phyloP scores from a whole-genome alignment of 108 stramenopile species.

The Nannochloropsis gaditana region DNA sequence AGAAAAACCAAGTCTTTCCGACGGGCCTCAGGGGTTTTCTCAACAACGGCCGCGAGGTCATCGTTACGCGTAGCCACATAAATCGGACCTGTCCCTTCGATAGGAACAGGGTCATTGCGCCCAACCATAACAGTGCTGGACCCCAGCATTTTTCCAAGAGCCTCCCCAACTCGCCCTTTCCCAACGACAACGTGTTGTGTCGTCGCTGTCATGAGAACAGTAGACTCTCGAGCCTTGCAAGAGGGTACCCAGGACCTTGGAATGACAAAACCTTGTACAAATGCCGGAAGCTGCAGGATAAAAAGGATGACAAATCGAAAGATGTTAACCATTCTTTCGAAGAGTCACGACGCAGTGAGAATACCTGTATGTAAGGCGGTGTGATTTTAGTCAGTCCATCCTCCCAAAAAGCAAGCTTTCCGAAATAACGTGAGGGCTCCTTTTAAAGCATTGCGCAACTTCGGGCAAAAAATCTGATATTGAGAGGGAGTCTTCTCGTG shows the following conservation, averaged over 20 bases:
- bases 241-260: not conserved
- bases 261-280: not conserved
- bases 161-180: not conserved
- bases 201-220: not conserved
- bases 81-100: slow-evolving; percentile 56
- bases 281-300: not conserved
- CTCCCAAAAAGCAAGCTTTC: no score
- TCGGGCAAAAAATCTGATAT: no score
- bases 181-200: slow-evolving; percentile 13
- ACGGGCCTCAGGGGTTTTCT: slow-evolving; percentile 63
- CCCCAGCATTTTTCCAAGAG: not conserved
- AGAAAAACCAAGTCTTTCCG: slow-evolving; percentile 80
- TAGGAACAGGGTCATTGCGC: not conserved
- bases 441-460: no score
- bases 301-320: not conserved
- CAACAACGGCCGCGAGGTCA: slow-evolving; percentile 71
- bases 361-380: no score
- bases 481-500: no score
- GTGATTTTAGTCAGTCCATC: no score
- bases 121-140: slow-evolving; percentile 14
- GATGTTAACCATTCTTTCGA: no score
- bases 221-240: not conserved
- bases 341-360: no score
- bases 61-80: slow-evolving; percentile 84
- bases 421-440: no score